Percentiles rank a stretch among this genome's conserved stretches.
These are phyloP conservation scores for Circinella minor DNA, from an alignment of 371 early-diverging fungal species.

Conservation along the genomic window DNA sequence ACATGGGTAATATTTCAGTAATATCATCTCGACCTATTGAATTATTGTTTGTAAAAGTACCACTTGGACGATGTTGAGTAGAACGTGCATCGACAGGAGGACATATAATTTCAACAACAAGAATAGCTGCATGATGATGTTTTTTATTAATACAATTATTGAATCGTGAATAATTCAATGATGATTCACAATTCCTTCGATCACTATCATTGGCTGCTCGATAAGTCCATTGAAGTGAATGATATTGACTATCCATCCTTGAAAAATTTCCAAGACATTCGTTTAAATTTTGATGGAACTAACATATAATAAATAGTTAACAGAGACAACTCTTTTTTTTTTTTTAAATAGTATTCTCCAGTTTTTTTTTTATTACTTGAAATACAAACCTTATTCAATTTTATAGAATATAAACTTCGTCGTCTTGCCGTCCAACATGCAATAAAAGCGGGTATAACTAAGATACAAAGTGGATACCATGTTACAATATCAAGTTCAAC, in stretches of 20 bases:
- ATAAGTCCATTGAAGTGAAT: conserved; percentile 34
- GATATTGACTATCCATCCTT: conserved; percentile 21
- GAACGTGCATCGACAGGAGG: background rate
- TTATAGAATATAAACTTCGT: conserved; percentile 26
- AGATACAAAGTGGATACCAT: conserved; percentile 37
- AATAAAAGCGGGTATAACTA: conserved; percentile 31
- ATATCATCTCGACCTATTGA: too few species aligned
- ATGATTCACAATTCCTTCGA: background rate
- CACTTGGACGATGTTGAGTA: too few species aligned
- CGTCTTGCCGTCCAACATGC: conserved; percentile 36
- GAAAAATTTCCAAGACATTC: conserved; percentile 30
- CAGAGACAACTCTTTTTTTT: too few species aligned
- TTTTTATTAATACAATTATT: conserved; percentile 12
- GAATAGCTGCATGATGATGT: background rate
- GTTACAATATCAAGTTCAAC: conserved; percentile 19
- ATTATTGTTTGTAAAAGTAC: too few species aligned
- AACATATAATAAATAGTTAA: background rate
- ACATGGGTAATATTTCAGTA: too few species aligned
- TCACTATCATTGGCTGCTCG: background rate
- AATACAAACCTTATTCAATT: conserved; percentile 20
- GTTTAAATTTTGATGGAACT: conserved; percentile 38
- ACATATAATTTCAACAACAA: background rate
- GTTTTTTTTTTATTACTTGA: too few species aligned
- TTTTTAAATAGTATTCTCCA: too few species aligned
- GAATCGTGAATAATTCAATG: conserved; percentile 20